Percentiles rank a stretch among this genome's conserved stretches.
Evolutionary conservation across 345 rosid species (phyloP).

Genomic region (Lumnitzera littorea): DNA sequence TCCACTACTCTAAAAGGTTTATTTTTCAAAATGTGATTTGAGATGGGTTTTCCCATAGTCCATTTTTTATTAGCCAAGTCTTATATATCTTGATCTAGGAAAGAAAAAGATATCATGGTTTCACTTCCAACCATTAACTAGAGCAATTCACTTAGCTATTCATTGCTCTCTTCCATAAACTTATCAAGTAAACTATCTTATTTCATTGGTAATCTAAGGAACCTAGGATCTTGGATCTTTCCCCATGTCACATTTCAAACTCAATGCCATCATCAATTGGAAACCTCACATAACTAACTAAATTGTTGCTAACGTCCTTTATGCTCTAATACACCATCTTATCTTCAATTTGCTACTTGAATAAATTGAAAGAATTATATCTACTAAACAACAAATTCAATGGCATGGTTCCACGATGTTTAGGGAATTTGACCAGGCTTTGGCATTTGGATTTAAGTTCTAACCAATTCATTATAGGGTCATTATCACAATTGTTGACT

Average conservation of each 20-base stretch:
- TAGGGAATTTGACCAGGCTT: neutral
- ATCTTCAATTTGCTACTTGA: neutral
- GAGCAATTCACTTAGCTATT: too few species aligned
- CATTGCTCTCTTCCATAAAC: too few species aligned
- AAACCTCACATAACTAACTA: neutral
- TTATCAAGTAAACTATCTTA: too few species aligned
- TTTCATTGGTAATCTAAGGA: neutral
- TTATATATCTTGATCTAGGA: too few species aligned
- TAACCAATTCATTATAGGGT: conserved; percentile 7
- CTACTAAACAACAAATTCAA: neutral
- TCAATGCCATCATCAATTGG: neutral
- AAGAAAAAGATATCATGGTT: too few species aligned
- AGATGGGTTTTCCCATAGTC: neutral
- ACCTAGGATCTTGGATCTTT: neutral
- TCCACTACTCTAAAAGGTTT: conserved; percentile 5
- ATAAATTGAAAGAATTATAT: neutral
- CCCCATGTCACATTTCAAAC: neutral
- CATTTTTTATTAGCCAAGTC: too few species aligned
- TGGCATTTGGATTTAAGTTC: neutral
- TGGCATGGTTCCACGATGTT: neutral
- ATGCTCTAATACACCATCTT: neutral
- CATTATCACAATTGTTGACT: conserved; percentile 10
- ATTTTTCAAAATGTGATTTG: neutral
- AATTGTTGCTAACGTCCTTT: neutral
- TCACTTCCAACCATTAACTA: too few species aligned